Conservation (phyloP, 2,329 filamentous ascomycete genomes). For the Fusarium lyarnte region DNA sequence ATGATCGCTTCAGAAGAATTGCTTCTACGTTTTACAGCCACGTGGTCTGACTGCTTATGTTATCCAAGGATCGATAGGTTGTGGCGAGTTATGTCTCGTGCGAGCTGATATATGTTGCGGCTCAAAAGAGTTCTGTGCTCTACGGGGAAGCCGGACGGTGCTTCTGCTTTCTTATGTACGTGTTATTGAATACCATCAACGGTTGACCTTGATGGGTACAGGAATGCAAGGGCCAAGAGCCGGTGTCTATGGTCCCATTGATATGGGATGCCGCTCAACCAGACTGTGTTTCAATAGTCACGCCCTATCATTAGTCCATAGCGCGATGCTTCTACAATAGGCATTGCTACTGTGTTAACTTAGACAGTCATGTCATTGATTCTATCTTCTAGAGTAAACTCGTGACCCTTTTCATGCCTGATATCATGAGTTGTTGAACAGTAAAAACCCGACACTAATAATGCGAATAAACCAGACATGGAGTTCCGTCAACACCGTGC, state of each 20-base stretch:
- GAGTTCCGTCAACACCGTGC: background rate
- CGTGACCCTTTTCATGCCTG: slow-evolving; percentile 12
- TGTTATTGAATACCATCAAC: background rate
- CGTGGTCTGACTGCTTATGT: slow-evolving; percentile 6
- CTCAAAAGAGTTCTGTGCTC: background rate
- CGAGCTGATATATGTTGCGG: background rate
- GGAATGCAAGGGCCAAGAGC: background rate
- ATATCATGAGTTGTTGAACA: slow-evolving; percentile 15
- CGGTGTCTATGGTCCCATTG: background rate
- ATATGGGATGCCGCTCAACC: background rate
- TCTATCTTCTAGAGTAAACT: slow-evolving; percentile 11
- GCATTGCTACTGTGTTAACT: background rate
- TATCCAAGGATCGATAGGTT: background rate
- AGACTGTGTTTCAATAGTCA: background rate
- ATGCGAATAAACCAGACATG: slow-evolving; percentile 1
- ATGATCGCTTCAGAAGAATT: slow-evolving; percentile 9
- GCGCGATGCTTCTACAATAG: background rate
- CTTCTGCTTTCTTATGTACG: background rate
- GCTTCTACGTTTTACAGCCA: slow-evolving; percentile 24
- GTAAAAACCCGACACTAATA: background rate
- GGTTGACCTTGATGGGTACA: background rate
- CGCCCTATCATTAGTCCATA: background rate
- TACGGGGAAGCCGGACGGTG: background rate
- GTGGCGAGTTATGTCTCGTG: background rate
- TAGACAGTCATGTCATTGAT: slow-evolving; percentile 19